Evolutionary conservation across 169 alveolate genomes (phyloP).

Genomic region (Cryptosporidium viatorum): DNA sequence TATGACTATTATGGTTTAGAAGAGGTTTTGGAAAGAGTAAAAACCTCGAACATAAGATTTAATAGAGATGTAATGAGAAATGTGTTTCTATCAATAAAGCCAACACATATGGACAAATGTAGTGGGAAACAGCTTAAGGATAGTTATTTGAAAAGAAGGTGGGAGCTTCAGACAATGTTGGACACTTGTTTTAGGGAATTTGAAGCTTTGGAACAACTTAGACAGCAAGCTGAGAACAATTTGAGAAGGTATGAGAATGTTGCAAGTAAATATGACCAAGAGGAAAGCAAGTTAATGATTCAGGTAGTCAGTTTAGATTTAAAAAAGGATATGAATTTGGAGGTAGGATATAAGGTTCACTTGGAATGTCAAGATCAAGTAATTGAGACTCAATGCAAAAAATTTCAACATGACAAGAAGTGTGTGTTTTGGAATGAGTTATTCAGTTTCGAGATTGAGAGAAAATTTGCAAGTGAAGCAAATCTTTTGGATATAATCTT

Average conservation of each 20-base stretch:
- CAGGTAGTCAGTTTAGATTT: constrained; percentile 60
- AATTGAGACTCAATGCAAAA: constrained; percentile 51
- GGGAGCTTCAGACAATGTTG: constrained; percentile 74
- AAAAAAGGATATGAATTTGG: constrained; percentile 8
- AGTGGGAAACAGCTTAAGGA: constrained; percentile 68
- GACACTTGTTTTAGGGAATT: constrained; percentile 67
- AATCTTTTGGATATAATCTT: constrained; percentile 19
- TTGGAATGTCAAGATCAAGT: constrained; percentile 74
- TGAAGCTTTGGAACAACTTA: constrained; percentile 60
- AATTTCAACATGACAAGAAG: constrained; percentile 32
- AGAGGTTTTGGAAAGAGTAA: constrained; percentile 34
- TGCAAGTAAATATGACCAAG: constrained; percentile 31
- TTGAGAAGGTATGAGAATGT: constrained; percentile 53
- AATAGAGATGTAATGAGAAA: constrained; percentile 41
- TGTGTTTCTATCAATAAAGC: constrained; percentile 28
- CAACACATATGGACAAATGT: constrained; percentile 33
- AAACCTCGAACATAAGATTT: constrained; percentile 24
- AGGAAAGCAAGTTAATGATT: constrained; percentile 60
- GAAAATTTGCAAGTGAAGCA: constrained; percentile 9
- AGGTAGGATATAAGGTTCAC: constrained; percentile 35
- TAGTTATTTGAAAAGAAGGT: constrained; percentile 56
- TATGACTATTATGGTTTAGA: constrained; percentile 48
- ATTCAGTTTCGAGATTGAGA: constrained; percentile 62
- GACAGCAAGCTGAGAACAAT: constrained; percentile 72
- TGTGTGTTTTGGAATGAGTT: constrained; percentile 65